Percentiles rank a stretch among this genome's conserved stretches.
Evolutionary conservation across 192 early-diverging fungal species (phyloP).

Genomic region (Coemansia sp.): DNA sequence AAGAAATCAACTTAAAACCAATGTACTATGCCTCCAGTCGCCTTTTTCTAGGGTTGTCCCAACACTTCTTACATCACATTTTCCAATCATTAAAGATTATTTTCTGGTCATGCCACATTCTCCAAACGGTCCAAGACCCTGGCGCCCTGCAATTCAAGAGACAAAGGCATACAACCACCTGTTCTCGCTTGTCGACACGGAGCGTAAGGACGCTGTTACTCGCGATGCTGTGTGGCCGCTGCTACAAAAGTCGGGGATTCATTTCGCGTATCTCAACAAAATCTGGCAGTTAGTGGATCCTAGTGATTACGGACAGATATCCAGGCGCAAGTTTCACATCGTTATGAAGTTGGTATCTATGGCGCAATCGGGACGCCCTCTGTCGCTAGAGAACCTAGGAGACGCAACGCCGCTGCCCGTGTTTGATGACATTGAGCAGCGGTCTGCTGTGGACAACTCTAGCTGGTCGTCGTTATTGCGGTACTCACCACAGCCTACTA

Average conservation of each 20-base stretch:
- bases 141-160: constrained; percentile 40
- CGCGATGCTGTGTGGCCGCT: constrained; percentile 8
- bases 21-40: not conserved
- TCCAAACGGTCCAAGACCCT: constrained; percentile 16
- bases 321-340: constrained; percentile 29
- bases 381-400: constrained; percentile 15
- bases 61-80: not conserved
- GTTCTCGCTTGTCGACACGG: constrained; percentile 22
- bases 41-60: not conserved
- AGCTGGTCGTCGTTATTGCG: constrained; percentile 16
- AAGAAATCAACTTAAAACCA: not conserved
- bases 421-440: constrained; percentile 15
- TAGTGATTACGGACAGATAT: constrained; percentile 8
- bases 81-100: not conserved
- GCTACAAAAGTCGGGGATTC: constrained; percentile 15
- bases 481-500: constrained; percentile 38
- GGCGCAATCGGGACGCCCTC: constrained; percentile 22
- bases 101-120: not conserved
- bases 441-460: not conserved
- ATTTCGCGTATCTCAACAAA: constrained; percentile 4
- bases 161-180: constrained; percentile 30
- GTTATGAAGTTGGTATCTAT: constrained; percentile 39
- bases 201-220: constrained; percentile 3
- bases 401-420: constrained; percentile 22
- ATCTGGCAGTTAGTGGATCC: constrained; percentile 19